phyloP scores from a whole-genome alignment of 2,329 filamentous ascomycete species.

The Parascedosporium putredinis region DNA sequence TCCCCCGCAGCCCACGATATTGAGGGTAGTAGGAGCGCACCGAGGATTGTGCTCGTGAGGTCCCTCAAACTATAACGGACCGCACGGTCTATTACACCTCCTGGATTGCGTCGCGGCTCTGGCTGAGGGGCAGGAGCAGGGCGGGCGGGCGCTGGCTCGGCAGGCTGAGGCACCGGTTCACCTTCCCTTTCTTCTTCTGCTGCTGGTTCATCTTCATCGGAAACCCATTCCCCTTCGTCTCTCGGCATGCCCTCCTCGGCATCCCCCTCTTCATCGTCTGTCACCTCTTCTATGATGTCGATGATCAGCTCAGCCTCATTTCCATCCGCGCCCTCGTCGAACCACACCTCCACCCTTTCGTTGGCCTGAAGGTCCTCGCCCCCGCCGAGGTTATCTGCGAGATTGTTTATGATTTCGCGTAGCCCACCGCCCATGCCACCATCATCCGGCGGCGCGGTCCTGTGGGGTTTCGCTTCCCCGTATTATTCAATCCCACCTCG shows the following conservation, averaged over 20 bases:
- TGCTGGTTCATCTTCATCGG: conserved; percentile 9
- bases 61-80: conserved; percentile 27
- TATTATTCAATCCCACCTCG: conserved; percentile 35
- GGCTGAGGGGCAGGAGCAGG: conserved; percentile 15
- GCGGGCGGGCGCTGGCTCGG: conserved; percentile 10
- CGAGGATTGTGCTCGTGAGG: conserved; percentile 39
- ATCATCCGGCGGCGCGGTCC: not conserved
- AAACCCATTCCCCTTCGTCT: not conserved
- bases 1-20: conserved; percentile 74
- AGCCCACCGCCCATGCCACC: conserved; percentile 17
- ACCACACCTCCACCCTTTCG: conserved; percentile 12
- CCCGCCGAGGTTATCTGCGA: conserved; percentile 24
- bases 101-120: conserved; percentile 25
- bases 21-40: conserved; percentile 64
- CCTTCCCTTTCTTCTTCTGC: conserved; percentile 11
- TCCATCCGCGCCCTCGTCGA: conserved; percentile 10
- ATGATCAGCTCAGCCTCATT: conserved; percentile 18
- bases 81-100: conserved; percentile 16
- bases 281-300: conserved; percentile 22
- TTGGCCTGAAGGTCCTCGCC: conserved; percentile 19
- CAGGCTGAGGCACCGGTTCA: conserved; percentile 10
- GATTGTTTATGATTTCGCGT: conserved; percentile 24
- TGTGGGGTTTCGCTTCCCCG: conserved; percentile 19
- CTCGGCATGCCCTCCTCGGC: conserved; percentile 18
- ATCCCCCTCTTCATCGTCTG: conserved; percentile 24